Base-by-base conservation (phyloP, 257 asterid species). In the Plantago ovata region DNA sequence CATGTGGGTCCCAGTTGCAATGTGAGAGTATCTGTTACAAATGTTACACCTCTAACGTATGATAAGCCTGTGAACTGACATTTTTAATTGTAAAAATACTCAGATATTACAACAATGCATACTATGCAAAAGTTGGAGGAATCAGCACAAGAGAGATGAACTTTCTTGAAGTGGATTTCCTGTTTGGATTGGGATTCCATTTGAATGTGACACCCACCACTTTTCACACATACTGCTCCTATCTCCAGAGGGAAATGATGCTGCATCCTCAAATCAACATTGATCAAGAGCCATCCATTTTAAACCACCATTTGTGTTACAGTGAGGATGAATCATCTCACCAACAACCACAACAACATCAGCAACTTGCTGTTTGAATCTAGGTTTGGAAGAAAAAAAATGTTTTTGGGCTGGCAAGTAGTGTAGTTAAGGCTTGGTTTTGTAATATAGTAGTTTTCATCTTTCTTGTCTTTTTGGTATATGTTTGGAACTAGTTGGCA, bases 71-170 rank as follows among this genome's bases (percentile, higher is more conserved):
- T n/a, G n/a, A n/a, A n/a, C n/a, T n/a, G n/a, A n/a, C n/a, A n/a
- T n/a, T n/a, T n/a, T n/a, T n/a, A n/a, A n/a, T n/a, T 44, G 49
- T n/a, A 6, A 44, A 43, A 44, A 46, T 18, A 20, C 39, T 10
- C 81, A 90, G 97, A 82, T 90, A 87, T 67, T 90, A 87, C 81
- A 90, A 81, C 67, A 90, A 90, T 75, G 96, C 96, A 57, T 84
- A 85, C 64, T 90, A 84, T 78, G 98, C 98, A 13, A 87, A 86
- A 65, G 94, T 90, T 5, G 98, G 98, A 67, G 96, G 96, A 55
- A 90, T 90, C 63, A 87, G 94, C 94, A 90, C 89, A 69, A 68
- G 72, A 53, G 98, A 90, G 79, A 90, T 90, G 84, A 90, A 90
- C 69, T 79, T 87, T 78, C 98, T 90, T 45, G 98, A 90, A 75